These are phyloP conservation scores for Phlyctochytrium planicorne DNA, from an alignment of 192 early-diverging fungal species.

Conservation along the genomic window DNA sequence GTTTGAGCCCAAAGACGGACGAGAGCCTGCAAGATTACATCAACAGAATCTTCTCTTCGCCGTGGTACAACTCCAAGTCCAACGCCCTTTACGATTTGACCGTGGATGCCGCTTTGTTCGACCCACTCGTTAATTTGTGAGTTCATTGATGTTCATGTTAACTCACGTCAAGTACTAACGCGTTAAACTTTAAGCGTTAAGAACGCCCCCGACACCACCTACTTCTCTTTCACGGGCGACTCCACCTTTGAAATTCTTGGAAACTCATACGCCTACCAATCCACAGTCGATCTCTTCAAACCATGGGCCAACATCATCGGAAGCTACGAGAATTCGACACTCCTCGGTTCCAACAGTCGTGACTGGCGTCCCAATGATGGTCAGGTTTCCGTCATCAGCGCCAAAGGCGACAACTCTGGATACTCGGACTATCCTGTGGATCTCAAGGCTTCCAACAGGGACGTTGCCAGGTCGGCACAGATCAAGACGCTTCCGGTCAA, in stretches of 20 bases:
- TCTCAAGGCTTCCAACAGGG: neutral
- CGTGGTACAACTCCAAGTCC: constrained; percentile 13
- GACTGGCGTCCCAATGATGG: constrained; percentile 30
- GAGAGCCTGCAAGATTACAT: constrained; percentile 15
- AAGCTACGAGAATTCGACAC: constrained; percentile 17
- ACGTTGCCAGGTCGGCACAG: neutral
- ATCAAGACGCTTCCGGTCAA: neutral
- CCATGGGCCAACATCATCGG: constrained; percentile 19
- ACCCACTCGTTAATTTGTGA: constrained; percentile 12
- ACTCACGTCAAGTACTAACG: too few relatives aligned
- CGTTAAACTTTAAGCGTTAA: constrained; percentile 9
- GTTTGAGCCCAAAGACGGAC: constrained; percentile 4
- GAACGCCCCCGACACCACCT: constrained; percentile 19
- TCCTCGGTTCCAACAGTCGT: neutral
- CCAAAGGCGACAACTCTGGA: constrained; percentile 10
- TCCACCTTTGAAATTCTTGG: neutral
- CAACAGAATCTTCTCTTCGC: constrained; percentile 8
- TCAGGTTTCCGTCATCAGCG: constrained; percentile 14
- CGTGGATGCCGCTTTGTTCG: neutral
- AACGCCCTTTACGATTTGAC: constrained; percentile 27
- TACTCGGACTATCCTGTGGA: constrained; percentile 14
- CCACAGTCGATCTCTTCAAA: neutral
- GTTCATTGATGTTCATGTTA: too few relatives aligned
- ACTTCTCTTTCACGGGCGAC: constrained; percentile 19
- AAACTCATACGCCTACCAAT: neutral